Base-by-base conservation (phyloP, 1,284 basidiomycete species). In the Moesziomyces sp. region DNA sequence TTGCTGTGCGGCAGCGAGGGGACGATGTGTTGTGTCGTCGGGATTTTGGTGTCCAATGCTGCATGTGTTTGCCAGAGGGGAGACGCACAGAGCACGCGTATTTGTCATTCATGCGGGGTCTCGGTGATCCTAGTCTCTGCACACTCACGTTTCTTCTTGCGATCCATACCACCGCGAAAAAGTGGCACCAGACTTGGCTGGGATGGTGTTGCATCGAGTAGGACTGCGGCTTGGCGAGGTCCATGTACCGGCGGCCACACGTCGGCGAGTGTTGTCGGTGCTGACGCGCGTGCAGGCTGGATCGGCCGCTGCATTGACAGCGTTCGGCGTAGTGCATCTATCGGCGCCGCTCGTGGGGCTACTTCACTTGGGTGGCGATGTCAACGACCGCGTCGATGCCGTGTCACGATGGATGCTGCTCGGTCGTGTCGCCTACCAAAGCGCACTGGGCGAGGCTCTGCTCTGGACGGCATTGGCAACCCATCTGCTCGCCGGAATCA, bases 391-490 rank as follows among this genome's bases (percentile, higher is more conserved):
- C 5, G 52, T 68, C 1, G 66, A 74, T 30, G 61, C 66, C 0
- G 59, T 58, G 1, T 69, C 67, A 21, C 33, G 70, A 11, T 73
- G 70, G 70, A 73, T 78, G 81, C 48, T 83, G 44, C 68, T 83
- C 4, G 80, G 80, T 0, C 58, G 81, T 19, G 79, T 80, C 18
- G 78, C 68, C 43, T 83, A 83, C 52, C 80, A 81, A 58, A 75
- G 65, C 33, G 49, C 54, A 3, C 6, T 74, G 35, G 59, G 76
- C 5, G 81, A 83, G 57, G 42, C 60, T 9, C n/a, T 79, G 10
- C 57, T 83, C 18, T 82, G 77, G 77, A 58, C 62, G 0, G 42
- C 74, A 3, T 23, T 83, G 0, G 65, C 45, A 1, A 44, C 59
- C 33, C 81, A 83, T 54, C 9, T 79, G 21, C 16, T 52, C 7